Conservation (phyloP, 164 flowering plant species). For the Macadamia tetraphylla region DNA sequence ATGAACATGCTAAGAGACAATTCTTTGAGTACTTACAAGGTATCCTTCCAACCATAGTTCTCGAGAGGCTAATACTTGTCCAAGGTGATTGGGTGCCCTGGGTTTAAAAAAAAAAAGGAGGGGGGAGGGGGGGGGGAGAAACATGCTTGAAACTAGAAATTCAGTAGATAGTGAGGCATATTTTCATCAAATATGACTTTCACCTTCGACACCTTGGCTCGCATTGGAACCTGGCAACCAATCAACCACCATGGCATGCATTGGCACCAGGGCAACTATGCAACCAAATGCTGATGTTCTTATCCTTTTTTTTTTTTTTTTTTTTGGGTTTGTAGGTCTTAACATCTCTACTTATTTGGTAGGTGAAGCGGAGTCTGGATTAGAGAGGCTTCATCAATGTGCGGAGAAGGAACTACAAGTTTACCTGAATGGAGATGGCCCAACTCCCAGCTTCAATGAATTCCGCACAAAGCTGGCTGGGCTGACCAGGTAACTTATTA, state of each 20-base stretch:
- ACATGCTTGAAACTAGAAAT: too few species aligned
- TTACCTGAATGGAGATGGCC: conserved; percentile 39
- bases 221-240: too few species aligned
- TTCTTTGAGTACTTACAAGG: conserved; percentile 71
- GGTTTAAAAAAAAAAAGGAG: too few species aligned
- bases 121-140: background rate
- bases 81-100: background rate
- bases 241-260: too few species aligned
- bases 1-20: conserved; percentile 50
- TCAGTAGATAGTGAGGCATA: background rate
- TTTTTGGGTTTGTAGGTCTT: background rate
- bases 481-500: conserved; percentile 42
- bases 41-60: conserved; percentile 1
- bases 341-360: background rate
- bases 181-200: background rate
- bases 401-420: conserved; percentile 61
- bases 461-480: conserved; percentile 69
- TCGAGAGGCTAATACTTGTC: too few species aligned
- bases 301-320: background rate
- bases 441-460: conserved; percentile 51
- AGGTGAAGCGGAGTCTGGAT: conserved; percentile 79
- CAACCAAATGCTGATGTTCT: background rate
- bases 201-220: background rate
- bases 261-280: too few species aligned
- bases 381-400: conserved; percentile 78